phyloP scores from a whole-genome alignment of 768 basidiomycete species.

The Lactarius akahatsu region DNA sequence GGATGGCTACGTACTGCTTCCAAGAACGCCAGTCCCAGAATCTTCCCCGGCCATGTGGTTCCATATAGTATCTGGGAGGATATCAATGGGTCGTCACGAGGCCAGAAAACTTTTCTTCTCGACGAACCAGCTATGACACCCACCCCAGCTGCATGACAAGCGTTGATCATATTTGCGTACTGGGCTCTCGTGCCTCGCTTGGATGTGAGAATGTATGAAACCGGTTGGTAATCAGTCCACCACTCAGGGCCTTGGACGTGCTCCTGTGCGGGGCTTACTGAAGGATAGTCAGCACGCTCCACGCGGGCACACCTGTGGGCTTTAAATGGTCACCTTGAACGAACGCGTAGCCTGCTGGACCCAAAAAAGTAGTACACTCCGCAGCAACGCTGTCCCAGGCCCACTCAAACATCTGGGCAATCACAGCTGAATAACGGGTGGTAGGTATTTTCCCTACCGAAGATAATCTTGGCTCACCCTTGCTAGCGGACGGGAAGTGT shows the following conservation, averaged over 20 bases:
- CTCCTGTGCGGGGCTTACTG: constrained; percentile 54
- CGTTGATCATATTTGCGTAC: constrained; percentile 43
- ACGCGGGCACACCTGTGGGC: background rate
- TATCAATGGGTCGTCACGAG: constrained; percentile 34
- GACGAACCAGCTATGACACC: constrained; percentile 41
- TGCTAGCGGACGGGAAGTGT: background rate
- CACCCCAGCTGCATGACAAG: constrained; percentile 43
- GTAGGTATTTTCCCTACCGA: background rate
- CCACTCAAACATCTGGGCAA: constrained; percentile 75
- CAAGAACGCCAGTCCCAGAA: constrained; percentile 39
- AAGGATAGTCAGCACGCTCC: background rate
- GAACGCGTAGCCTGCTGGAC: constrained; percentile 61
- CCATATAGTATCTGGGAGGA: constrained; percentile 47
- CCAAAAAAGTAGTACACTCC: constrained; percentile 65
- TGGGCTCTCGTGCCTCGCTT: constrained; percentile 62
- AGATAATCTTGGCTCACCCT: background rate
- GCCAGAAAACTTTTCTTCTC: background rate
- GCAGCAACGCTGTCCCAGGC: constrained; percentile 51
- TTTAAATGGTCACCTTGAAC: constrained; percentile 50
- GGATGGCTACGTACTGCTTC: constrained; percentile 12
- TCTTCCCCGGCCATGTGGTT: constrained; percentile 64
- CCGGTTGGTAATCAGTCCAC: constrained; percentile 76
- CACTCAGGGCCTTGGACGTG: constrained; percentile 59
- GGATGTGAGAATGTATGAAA: constrained; percentile 62
- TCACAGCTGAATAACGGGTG: constrained; percentile 40